A percentile compares a stretch with the other conserved stretches of the same genome.
These are phyloP conservation scores for Copromyces sp. DNA, from an alignment of 495 filamentous ascomycete species.

Conservation along the genomic window DNA sequence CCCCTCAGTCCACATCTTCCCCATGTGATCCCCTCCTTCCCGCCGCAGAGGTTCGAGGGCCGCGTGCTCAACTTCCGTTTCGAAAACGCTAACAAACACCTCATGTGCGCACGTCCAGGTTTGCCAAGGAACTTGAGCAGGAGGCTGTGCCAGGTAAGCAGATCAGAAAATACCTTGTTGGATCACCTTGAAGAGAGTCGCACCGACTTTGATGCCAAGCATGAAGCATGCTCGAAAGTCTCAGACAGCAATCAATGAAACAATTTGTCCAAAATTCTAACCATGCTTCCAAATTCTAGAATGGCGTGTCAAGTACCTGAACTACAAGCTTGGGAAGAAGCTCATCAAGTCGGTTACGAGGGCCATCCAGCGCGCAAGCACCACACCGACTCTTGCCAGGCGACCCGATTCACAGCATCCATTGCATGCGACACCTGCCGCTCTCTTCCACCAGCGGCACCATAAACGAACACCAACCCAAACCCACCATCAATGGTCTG, in stretches of 20 bases:
- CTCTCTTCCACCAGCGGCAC: slow-evolving; percentile 1
- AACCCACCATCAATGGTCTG: neutral
- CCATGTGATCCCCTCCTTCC: neutral
- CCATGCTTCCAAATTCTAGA: slow-evolving; percentile 31
- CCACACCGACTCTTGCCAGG: slow-evolving; percentile 32
- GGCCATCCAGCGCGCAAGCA: slow-evolving; percentile 55
- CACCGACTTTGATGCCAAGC: neutral
- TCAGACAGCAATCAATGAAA: neutral
- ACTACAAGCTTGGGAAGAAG: slow-evolving; percentile 92
- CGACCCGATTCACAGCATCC: slow-evolving; percentile 10
- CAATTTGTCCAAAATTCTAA: neutral
- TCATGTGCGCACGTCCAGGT: slow-evolving; percentile 29
- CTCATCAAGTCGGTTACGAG: slow-evolving; percentile 71
- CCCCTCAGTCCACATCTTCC: neutral
- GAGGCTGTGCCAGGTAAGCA: slow-evolving; percentile 63
- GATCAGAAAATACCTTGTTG: neutral
- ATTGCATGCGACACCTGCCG: slow-evolving; percentile 12
- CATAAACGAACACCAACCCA: neutral
- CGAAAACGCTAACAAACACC: slow-evolving; percentile 5
- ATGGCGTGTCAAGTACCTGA: slow-evolving; percentile 84
- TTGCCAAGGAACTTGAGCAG: slow-evolving; percentile 67
- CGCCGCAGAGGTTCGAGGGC: neutral
- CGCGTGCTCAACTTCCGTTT: neutral
- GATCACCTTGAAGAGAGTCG: neutral
- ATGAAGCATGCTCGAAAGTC: neutral